A percentile compares a stretch with the other conserved stretches of the same genome.
phyloP scores from a whole-genome alignment of 352 stramenopile species.

The Phytophthora foliorum region DNA sequence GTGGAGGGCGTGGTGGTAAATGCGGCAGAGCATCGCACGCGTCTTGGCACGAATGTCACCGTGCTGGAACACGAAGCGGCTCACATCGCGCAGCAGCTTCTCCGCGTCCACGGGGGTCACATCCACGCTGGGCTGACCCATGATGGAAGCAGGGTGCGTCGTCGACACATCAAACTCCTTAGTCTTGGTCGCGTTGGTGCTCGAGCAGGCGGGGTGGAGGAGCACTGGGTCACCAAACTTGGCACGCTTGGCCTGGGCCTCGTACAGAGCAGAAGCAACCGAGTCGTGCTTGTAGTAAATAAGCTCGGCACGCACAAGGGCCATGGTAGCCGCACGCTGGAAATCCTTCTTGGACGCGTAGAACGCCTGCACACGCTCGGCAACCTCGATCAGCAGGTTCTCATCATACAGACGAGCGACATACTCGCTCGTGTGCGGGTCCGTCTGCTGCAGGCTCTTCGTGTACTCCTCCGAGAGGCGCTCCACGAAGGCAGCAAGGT shows the following conservation, averaged over 20 bases:
- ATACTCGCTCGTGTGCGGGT: conserved; percentile 97
- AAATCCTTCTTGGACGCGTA: conserved; percentile 87
- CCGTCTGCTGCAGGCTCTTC: conserved; percentile 97
- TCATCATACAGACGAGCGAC: conserved; percentile 95
- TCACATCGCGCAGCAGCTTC: conserved; percentile 91
- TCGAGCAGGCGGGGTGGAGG: conserved; percentile 91
- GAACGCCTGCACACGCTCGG: conserved; percentile 92
- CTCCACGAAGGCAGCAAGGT: conserved; percentile 91
- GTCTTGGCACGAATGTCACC: conserved; percentile 94
- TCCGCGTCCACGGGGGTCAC: conserved; percentile 70
- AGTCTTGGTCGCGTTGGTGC: conserved; percentile 49
- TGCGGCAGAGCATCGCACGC: conserved; percentile 98
- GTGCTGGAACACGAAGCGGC: conserved; percentile 95
- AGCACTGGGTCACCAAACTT: conserved; percentile 87
- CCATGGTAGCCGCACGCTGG: conserved; percentile 87
- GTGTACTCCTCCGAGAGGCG: conserved; percentile 98
- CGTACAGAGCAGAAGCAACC: conserved; percentile 84
- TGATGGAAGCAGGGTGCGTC: conserved; percentile 79
- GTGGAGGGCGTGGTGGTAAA: conserved; percentile 98
- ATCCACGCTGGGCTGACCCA: conserved; percentile 78
- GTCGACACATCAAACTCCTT: conserved; percentile 66
- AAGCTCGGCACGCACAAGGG: conserved; percentile 95
- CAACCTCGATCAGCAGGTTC: conserved; percentile 88
- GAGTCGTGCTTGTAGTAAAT: conserved; percentile 98
- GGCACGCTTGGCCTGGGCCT: conserved; percentile 84